phyloP scores from a whole-genome alignment of 2,329 filamentous ascomycete species.

The Rachicladosporium sp. region DNA sequence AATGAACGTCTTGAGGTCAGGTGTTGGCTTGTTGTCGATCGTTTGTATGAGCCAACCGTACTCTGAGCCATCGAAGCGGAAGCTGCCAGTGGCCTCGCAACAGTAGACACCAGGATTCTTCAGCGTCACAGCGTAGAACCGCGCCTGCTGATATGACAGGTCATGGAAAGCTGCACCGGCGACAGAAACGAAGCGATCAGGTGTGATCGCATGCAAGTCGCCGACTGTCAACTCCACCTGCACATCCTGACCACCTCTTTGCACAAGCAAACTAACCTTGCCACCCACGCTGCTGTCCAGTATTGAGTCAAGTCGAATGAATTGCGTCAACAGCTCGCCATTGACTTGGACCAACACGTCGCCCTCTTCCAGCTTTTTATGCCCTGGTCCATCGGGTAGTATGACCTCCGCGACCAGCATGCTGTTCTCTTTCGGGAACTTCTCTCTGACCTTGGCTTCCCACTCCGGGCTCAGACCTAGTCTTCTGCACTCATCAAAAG shows the following conservation, averaged over 20 bases:
- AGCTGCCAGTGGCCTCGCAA: slow-evolving; percentile 88
- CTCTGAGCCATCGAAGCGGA: slow-evolving; percentile 81
- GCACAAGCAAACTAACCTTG: slow-evolving; percentile 67
- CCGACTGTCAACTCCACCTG: slow-evolving; percentile 76
- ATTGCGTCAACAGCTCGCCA: slow-evolving; percentile 82
- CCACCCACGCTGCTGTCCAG: slow-evolving; percentile 76
- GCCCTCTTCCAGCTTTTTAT: slow-evolving; percentile 80
- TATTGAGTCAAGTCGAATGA: slow-evolving; percentile 81
- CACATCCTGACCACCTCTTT: slow-evolving; percentile 77
- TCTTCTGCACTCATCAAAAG: slow-evolving; percentile 90
- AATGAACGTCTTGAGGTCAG: slow-evolving; percentile 77
- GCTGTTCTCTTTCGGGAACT: slow-evolving; percentile 85
- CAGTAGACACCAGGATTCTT: slow-evolving; percentile 71
- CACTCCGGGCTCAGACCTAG: slow-evolving; percentile 73
- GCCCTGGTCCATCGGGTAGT: slow-evolving; percentile 76
- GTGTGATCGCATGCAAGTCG: slow-evolving; percentile 87
- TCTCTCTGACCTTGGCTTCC: slow-evolving; percentile 71
- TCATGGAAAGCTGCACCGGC: slow-evolving; percentile 92
- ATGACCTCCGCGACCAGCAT: slow-evolving; percentile 96
- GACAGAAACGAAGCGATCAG: slow-evolving; percentile 88
- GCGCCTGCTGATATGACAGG: slow-evolving; percentile 94
- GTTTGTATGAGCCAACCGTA: slow-evolving; percentile 91
- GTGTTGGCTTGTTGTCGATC: slow-evolving; percentile 82
- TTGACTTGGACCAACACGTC: slow-evolving; percentile 92
- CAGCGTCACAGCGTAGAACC: slow-evolving; percentile 82